Base-by-base conservation (phyloP, 2,329 filamentous ascomycete genomes). In the Aphanoascus verrucosus region DNA sequence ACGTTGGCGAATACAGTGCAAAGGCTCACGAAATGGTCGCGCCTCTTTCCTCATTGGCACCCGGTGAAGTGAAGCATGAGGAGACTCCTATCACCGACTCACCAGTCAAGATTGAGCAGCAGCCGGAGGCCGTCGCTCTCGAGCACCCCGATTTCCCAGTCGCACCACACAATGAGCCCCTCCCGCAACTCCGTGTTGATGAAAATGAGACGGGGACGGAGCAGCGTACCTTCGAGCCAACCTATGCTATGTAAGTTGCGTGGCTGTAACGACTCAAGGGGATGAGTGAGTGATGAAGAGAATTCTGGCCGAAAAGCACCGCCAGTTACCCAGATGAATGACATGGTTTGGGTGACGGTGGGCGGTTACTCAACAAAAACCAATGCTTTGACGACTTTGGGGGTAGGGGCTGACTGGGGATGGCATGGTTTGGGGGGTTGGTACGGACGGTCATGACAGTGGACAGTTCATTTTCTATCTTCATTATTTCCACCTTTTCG, bases 1-100 rank as follows among this genome's bases (percentile, higher is more conserved):
- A 81, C 57, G 76, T 81, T 49, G 77, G 75, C 58, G 77, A 82
- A 59, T 82, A 82, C 68, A 77, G 75, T 56, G 68, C 71, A 63
- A 80, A 81, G 70, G 81, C 81, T 40, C 76, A 80, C 62, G 79
- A 79, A 58, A 74, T 80, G 47, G 72, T 70, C 31, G 62, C 63
- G 32, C 55, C 59, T 38, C 58, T 56, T 40, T 53, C 57, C 43
- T 54, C 55, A 8, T 53, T 54, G 52, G 62, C 61, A 40, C 63
- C 67, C 42, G 63, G 44, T 3, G 38, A 35, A 11, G 67, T 35
- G 17, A 40, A 54, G 32, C 15, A 46, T 20, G 31, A 44, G 31
- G n/a, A 43, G 2, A 28, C 17, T 7, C 7, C 23, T 28, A 3
- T 28, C 15, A 17, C 15, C 14, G 47, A 49, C 32, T n/a, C 46